These are phyloP conservation scores for Geotrichum histeridarum DNA, from an alignment of 1,139 yeast genomes.

Conservation along the genomic window DNA sequence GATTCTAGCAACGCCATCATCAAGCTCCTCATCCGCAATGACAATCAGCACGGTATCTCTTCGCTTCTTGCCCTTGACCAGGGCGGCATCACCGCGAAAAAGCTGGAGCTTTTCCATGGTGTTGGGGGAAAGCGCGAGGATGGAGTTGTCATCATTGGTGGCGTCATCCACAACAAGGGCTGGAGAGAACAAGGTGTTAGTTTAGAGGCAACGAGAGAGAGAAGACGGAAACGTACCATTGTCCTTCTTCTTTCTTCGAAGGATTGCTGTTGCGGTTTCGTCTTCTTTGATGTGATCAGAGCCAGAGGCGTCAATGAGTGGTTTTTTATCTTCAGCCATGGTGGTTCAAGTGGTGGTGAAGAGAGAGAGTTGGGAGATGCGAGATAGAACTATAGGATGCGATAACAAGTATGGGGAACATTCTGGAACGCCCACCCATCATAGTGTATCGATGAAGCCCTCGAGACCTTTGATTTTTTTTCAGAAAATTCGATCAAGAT, in stretches of 20 bases:
- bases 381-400: not conserved
- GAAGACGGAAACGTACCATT: slow-evolving; percentile 42
- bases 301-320: slow-evolving; percentile 52
- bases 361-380: slow-evolving; percentile 3
- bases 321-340: slow-evolving; percentile 22
- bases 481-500: not conserved
- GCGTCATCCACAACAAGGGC: slow-evolving; percentile 95
- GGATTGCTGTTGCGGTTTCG: slow-evolving; percentile 92
- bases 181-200: slow-evolving; percentile 21
- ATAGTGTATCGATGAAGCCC: not conserved
- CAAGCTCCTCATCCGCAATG: slow-evolving; percentile 93
- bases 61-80: slow-evolving; percentile 96
- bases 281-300: slow-evolving; percentile 57
- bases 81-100: slow-evolving; percentile 96
- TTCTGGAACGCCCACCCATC: slow-evolving; percentile 6
- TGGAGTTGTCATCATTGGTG: slow-evolving; percentile 92
- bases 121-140: slow-evolving; percentile 86
- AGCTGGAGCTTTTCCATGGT: slow-evolving; percentile 94
- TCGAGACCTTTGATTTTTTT: not conserved
- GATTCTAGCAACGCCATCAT: slow-evolving; percentile 89
- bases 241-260: slow-evolving; percentile 96
- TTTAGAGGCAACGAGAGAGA: not conserved
- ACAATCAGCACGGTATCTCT: slow-evolving; percentile 97
- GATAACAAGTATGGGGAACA: not conserved
- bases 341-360: slow-evolving; percentile 6